Evolutionary conservation across 768 basidiomycete genomes (phyloP).

Genomic region (Serpula lacrymans): DNA sequence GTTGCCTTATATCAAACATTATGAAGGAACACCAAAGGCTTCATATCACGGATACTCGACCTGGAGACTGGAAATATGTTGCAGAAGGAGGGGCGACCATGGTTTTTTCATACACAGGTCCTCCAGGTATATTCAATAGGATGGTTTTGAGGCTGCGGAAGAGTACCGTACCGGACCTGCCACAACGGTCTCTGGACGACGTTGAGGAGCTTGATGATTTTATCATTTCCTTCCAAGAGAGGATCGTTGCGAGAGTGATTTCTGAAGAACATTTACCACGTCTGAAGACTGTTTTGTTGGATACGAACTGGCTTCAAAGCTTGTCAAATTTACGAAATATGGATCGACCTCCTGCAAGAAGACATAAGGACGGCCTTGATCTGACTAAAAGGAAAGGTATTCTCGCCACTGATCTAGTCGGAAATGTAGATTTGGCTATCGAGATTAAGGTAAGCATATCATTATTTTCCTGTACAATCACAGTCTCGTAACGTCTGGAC

Average conservation of each 20-base stretch:
- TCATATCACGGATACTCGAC: constrained; percentile 24
- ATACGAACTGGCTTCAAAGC: constrained; percentile 55
- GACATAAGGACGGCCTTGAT: constrained; percentile 58
- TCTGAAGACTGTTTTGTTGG: constrained; percentile 45
- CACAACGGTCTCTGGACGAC: constrained; percentile 22
- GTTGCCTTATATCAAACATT: too few species aligned
- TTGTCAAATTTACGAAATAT: constrained; percentile 46
- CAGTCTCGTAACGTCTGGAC: constrained; percentile 3
- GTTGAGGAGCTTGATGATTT: constrained; percentile 37
- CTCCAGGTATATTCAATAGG: constrained; percentile 47
- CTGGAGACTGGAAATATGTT: constrained; percentile 73
- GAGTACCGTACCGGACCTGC: constrained; percentile 15
- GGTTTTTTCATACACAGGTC: constrained; percentile 79
- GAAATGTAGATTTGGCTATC: constrained; percentile 61
- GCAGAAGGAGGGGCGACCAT: constrained; percentile 93
- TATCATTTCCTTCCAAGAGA: constrained; percentile 54
- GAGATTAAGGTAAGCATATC: constrained; percentile 80
- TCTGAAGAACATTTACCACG: constrained; percentile 56
- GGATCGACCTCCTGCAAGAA: constrained; percentile 55
- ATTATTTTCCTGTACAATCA: background rate
- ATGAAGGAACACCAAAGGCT: too few species aligned
- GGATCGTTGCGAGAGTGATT: constrained; percentile 64
- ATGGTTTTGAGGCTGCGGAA: constrained; percentile 82
- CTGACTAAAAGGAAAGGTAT: constrained; percentile 50
- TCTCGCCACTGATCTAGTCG: constrained; percentile 79